A percentile compares a stretch with the other conserved stretches of the same genome.
These are phyloP conservation scores for Leccinum subtestaceum DNA, from an alignment of 768 basidiomycete genomes.

Conservation along the genomic window DNA sequence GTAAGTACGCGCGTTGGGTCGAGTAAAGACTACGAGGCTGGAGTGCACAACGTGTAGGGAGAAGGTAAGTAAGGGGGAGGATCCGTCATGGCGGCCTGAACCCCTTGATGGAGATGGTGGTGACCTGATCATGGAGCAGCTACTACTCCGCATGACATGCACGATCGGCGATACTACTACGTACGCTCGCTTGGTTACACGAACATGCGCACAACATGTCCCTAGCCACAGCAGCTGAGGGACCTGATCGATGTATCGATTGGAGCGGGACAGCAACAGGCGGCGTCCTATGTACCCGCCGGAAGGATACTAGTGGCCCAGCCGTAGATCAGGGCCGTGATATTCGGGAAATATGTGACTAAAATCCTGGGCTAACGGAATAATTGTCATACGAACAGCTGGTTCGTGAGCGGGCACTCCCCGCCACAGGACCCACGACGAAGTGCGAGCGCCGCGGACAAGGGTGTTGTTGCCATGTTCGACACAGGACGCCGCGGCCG, in stretches of 20 bases:
- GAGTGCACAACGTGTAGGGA: conserved; percentile 15
- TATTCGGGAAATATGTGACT: conserved; percentile 2
- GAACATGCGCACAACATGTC: neutral
- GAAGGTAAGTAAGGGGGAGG: neutral
- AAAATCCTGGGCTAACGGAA: conserved; percentile 1
- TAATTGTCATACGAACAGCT: neutral
- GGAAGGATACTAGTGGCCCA: neutral
- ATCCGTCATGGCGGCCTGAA: conserved; percentile 2
- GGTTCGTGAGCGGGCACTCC: neutral
- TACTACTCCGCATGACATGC: neutral
- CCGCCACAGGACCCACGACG: neutral
- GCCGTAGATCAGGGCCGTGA: conserved; percentile 19
- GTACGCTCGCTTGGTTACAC: neutral
- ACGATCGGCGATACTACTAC: neutral
- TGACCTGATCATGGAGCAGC: neutral
- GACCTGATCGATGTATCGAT: conserved; percentile 1
- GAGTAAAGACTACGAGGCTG: neutral
- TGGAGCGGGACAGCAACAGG: neutral
- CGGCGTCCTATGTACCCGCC: neutral
- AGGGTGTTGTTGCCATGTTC: conserved; percentile 3
- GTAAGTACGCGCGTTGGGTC: neutral
- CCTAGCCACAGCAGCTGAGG: neutral
- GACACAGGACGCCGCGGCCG: conserved; percentile 15
- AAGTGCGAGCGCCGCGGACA: conserved; percentile 16
- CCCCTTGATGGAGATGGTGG: neutral